A percentile compares a stretch with the other conserved stretches of the same genome.
Evolutionary conservation across 192 early-diverging fungal genomes (phyloP).

Genomic region (Kappamyces sp.): DNA sequence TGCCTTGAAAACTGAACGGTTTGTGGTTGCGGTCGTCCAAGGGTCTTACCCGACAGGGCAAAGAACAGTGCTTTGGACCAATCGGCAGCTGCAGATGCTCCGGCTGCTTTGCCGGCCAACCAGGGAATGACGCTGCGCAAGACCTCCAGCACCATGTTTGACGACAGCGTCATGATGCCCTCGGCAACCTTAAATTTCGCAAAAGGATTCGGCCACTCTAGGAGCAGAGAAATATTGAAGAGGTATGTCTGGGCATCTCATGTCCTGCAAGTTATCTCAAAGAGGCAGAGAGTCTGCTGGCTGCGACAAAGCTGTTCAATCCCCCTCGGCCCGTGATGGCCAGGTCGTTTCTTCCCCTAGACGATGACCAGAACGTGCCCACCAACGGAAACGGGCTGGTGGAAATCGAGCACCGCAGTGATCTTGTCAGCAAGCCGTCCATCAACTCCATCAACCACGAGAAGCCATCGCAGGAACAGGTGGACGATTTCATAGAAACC

Average conservation of each 20-base stretch:
- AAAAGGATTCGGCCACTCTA: conserved; percentile 45
- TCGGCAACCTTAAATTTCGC: conserved; percentile 34
- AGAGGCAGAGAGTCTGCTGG: conserved; percentile 38
- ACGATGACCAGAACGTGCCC: not conserved
- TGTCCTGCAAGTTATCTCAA: conserved; percentile 34
- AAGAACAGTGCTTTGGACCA: no score
- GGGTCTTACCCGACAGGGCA: no score
- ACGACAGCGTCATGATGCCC: no score
- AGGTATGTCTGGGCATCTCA: conserved; percentile 37
- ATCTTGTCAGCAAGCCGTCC: no score
- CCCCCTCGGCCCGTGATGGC: not conserved
- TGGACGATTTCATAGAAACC: not conserved
- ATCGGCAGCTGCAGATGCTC: no score
- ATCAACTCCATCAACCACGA: no score
- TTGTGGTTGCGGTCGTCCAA: not conserved
- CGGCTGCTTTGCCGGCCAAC: no score
- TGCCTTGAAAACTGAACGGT: conserved; percentile 72
- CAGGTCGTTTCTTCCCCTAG: not conserved
- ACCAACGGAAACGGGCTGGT: no score
- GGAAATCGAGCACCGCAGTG: no score
- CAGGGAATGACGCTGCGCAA: no score
- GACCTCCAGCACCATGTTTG: no score
- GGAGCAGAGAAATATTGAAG: conserved; percentile 69
- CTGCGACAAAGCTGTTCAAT: conserved; percentile 12
- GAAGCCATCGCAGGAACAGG: conserved; percentile 6